These are phyloP conservation scores for Fraxinus angustifolia DNA, from an alignment of 305 asterid genomes.

Conservation along the genomic window DNA sequence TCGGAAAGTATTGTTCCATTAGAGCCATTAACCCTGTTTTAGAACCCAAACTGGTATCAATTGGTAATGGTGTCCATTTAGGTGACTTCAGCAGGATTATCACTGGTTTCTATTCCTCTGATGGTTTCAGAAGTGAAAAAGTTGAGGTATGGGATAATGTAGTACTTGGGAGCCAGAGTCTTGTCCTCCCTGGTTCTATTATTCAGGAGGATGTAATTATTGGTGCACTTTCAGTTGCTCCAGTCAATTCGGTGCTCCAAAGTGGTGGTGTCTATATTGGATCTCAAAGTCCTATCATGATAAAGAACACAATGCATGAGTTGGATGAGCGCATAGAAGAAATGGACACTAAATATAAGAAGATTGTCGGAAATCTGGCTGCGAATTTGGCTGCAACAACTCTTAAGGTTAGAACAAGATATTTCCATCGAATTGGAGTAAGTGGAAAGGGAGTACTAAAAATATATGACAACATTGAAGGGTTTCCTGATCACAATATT, in stretches of 20 bases:
- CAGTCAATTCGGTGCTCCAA: constrained; percentile 54
- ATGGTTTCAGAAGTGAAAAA: constrained; percentile 44
- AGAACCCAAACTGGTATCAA: constrained; percentile 54
- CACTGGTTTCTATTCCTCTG: constrained; percentile 54
- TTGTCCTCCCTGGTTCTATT: constrained; percentile 67
- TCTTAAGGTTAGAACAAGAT: constrained; percentile 70
- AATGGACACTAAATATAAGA: constrained; percentile 70
- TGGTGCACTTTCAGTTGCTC: constrained; percentile 83
- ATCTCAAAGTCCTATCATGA: constrained; percentile 66
- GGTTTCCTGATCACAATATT: constrained; percentile 63
- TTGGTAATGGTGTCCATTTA: constrained; percentile 74
- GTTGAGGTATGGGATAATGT: constrained; percentile 61
- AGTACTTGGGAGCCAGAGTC: constrained; percentile 77
- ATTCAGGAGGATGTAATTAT: constrained; percentile 64
- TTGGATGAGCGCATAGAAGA: constrained; percentile 76
- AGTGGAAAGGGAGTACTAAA: constrained; percentile 62
- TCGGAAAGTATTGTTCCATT: constrained; percentile 75
- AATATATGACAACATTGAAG: constrained; percentile 51
- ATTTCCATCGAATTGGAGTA: constrained; percentile 78
- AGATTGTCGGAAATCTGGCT: constrained; percentile 76
- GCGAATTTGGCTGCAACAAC: constrained; percentile 86
- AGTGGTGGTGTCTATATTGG: constrained; percentile 84
- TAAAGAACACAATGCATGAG: constrained; percentile 62
- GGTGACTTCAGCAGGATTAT: constrained; percentile 83
- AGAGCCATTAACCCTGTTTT: constrained; percentile 75